phyloP scores from a whole-genome alignment of 805 yeast genomes.

The Citeromyces nyonsensis region DNA sequence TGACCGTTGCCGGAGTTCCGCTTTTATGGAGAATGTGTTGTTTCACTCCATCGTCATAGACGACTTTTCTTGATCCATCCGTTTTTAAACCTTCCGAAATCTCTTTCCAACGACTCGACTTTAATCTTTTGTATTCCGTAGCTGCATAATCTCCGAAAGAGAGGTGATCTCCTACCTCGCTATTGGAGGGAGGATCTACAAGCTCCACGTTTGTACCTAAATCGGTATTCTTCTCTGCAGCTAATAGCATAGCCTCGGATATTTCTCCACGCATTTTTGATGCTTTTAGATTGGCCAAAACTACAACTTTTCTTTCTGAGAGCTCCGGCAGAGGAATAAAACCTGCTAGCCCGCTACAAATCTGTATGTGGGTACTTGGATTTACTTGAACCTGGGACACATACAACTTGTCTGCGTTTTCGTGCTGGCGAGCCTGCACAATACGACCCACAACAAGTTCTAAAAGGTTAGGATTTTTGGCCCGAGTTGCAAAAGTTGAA shows the following conservation, averaged over 20 bases:
- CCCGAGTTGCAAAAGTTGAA: no score
- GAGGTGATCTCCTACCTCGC: slow-evolving; percentile 21
- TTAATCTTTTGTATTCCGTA: slow-evolving; percentile 10
- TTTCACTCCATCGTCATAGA: slow-evolving; percentile 6
- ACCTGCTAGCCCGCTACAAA: slow-evolving; percentile 46
- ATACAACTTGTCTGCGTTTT: slow-evolving; percentile 41
- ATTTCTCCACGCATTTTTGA: slow-evolving; percentile 46
- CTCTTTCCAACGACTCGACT: slow-evolving; percentile 18
- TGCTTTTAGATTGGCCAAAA: slow-evolving; percentile 42
- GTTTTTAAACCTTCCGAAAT: slow-evolving; percentile 15
- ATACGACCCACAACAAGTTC: slow-evolving; percentile 21
- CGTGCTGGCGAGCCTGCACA: slow-evolving; percentile 27
- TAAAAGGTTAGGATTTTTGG: no score
- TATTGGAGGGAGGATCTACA: slow-evolving; percentile 26
- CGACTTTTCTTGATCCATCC: slow-evolving; percentile 14
- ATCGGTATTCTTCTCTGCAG: slow-evolving; percentile 12
- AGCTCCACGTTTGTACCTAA: slow-evolving; percentile 20
- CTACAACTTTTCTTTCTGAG: slow-evolving; percentile 25
- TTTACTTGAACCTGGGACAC: slow-evolving; percentile 30
- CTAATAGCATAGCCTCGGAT: slow-evolving; percentile 54
- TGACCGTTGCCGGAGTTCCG: no score
- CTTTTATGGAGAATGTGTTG: no score
- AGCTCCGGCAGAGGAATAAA: slow-evolving; percentile 22
- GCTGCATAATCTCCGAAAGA: slow-evolving; percentile 6
- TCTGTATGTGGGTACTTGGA: slow-evolving; percentile 14